Evolutionary conservation across 1,139 yeast species (phyloP).

Genomic region (Pneumocystis jirovecii): DNA sequence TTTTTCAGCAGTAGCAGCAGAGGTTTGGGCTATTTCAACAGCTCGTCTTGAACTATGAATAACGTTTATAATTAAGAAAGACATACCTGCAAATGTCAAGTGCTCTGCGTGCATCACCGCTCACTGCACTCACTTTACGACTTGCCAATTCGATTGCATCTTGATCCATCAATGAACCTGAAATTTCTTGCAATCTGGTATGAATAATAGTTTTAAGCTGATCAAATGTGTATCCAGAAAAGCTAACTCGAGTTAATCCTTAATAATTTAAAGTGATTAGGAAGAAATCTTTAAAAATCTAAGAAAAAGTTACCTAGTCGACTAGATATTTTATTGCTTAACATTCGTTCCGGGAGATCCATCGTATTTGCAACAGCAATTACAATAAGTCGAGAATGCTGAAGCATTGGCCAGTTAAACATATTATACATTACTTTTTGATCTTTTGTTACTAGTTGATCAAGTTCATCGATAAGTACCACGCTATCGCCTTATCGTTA

Average conservation of each 20-base stretch:
- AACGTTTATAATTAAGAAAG: background rate
- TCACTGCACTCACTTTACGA: constrained; percentile 85
- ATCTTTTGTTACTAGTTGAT: constrained; percentile 71
- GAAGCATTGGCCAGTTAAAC: constrained; percentile 91
- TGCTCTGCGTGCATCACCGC: constrained; percentile 95
- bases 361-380: constrained; percentile 93
- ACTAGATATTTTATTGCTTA: constrained; percentile 80
- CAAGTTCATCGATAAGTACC: constrained; percentile 80
- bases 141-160: constrained; percentile 89
- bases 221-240: constrained; percentile 71
- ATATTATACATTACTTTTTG: constrained; percentile 89
- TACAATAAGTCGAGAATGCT: constrained; percentile 65
- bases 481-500: constrained; percentile 30
- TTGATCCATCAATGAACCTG: constrained; percentile 31
- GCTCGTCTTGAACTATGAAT: constrained; percentile 36
- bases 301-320: constrained; percentile 45
- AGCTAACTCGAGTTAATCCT: constrained; percentile 57
- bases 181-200: constrained; percentile 47
- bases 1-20: constrained; percentile 13
- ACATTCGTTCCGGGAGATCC: constrained; percentile 84
- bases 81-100: constrained; percentile 54
- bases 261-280: background rate
- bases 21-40: constrained; percentile 62
- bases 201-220: constrained; percentile 65
- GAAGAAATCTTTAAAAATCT: background rate